Base-by-base conservation (phyloP, 1,139 yeast species). In the Citeromyces siamensis region DNA sequence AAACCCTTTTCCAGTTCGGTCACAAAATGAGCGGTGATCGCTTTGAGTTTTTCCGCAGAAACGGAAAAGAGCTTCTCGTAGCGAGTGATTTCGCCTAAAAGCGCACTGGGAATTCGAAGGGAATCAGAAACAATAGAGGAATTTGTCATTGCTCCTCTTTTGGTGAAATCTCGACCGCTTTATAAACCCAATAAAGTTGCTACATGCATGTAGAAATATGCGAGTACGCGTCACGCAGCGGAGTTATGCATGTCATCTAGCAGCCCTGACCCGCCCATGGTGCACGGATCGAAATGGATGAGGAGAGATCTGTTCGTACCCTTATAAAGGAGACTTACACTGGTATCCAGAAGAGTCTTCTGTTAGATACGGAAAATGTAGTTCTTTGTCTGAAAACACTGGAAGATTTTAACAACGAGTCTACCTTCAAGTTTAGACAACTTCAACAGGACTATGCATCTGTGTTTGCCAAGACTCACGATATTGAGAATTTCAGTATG, bases 1-100 rank as follows among this genome's bases (percentile, higher is more conserved):
- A 84, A 68, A 38, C 94, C 94, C 58, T 82, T 82, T 42, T 78
- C 73, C 50, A 90, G 73, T 62, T 90, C 97, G 13, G 51, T 40
- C 33, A 73, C 68, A 52, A 78, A 78, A 53, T 81, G 94, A 37
- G 69, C 68, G 38, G 84, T 75, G 55, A 88, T 75, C 41, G 66
- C 60, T 50, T 69, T 64, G 53, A 90, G 70, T 42, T 66, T 73
- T 19, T 66, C 74, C 5, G 72, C 65, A 31, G 75, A 54, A 34
- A 83, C 77, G 2, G 79, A 69, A 61, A 88, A 76, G 38, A 85
- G 44, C 90, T 83, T 31, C 16, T 26, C 31, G 31, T 26, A 26
- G 3, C 8, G 12, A 13, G 12, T 14, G 5, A 26, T 17, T n/a
- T n/a, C n/a, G n/a, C n/a, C n/a, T n/a, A n/a, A n/a, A n/a, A n/a